Evolutionary conservation across 1,139 yeast genomes (phyloP).

Genomic region (Kodamaea suecica): DNA sequence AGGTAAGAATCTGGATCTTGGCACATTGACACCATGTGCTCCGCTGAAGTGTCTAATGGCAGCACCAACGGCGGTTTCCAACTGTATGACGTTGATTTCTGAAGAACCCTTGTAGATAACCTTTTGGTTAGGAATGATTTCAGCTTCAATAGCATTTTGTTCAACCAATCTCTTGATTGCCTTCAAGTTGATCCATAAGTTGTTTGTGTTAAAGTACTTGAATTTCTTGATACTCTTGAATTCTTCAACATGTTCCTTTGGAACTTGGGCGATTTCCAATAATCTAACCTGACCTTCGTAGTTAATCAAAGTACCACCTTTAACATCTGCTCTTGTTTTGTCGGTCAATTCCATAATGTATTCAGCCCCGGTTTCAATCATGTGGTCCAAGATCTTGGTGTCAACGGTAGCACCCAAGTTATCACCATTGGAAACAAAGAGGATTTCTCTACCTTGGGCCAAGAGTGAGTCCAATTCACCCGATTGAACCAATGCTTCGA

Average conservation of each 20-base stretch:
- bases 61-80: slow-evolving; percentile 99
- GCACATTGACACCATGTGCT: slow-evolving; percentile 98
- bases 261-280: slow-evolving; percentile 97
- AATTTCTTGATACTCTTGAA: slow-evolving; percentile 96
- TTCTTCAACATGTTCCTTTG: slow-evolving; percentile 97
- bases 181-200: slow-evolving; percentile 93
- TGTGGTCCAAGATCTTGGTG: slow-evolving; percentile 83
- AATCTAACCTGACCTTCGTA: slow-evolving; percentile 94
- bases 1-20: slow-evolving; percentile 96
- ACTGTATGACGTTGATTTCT: slow-evolving; percentile 84
- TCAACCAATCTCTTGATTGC: slow-evolving; percentile 93
- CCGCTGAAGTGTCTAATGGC: slow-evolving; percentile 94
- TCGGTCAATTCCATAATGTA: slow-evolving; percentile 98
- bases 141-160: slow-evolving; percentile 77
- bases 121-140: slow-evolving; percentile 93
- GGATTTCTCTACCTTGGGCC: slow-evolving; percentile 90
- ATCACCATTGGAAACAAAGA: slow-evolving; percentile 97
- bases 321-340: slow-evolving; percentile 98
- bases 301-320: slow-evolving; percentile 97
- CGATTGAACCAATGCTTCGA: slow-evolving; percentile 82
- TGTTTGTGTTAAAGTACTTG: slow-evolving; percentile 96
- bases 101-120: slow-evolving; percentile 71
- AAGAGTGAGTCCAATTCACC: slow-evolving; percentile 90
- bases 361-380: slow-evolving; percentile 88
- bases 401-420: slow-evolving; percentile 98